These are phyloP conservation scores for Gynostemma pentaphyllum DNA, from an alignment of 306 rosid species.

Conservation along the genomic window DNA sequence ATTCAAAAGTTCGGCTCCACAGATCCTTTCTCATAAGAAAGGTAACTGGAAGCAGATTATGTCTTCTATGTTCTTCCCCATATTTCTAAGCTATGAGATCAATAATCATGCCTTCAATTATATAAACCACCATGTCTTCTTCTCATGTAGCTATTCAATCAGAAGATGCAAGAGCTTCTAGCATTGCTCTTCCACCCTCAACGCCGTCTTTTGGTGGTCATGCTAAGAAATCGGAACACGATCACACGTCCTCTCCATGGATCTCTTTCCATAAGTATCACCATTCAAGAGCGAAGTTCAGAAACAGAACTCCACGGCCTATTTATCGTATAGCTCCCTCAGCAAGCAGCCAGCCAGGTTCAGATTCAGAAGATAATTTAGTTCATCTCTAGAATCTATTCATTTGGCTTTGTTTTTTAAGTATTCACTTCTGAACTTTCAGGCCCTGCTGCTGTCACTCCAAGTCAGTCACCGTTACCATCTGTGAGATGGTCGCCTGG, in stretches of 20 bases:
- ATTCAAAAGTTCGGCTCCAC: constrained; percentile 1
- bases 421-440: constrained; percentile 6
- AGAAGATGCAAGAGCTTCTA: constrained; percentile 25
- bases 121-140: constrained; percentile 4
- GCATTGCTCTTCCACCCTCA: constrained; percentile 50
- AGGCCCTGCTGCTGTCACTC: constrained; percentile 24
- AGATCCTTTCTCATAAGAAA: constrained; percentile 12
- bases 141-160: constrained; percentile 26
- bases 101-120: not conserved
- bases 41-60: constrained; percentile 7
- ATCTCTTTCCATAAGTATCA: constrained; percentile 29
- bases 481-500: constrained; percentile 28
- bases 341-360: constrained; percentile 43
- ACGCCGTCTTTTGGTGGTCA: constrained; percentile 26
- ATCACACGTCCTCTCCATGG: constrained; percentile 33
- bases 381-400: not conserved
- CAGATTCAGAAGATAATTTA: constrained; percentile 8
- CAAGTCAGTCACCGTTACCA: constrained; percentile 34
- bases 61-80: not conserved
- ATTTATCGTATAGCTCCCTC: constrained; percentile 31
- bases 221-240: constrained; percentile 30
- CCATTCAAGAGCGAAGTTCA: constrained; percentile 24
- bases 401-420: not conserved
- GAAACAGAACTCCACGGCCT: constrained; percentile 28
- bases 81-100: not conserved